phyloP scores from a whole-genome alignment of 345 rosid genomes.

The Citropsis articulata region DNA sequence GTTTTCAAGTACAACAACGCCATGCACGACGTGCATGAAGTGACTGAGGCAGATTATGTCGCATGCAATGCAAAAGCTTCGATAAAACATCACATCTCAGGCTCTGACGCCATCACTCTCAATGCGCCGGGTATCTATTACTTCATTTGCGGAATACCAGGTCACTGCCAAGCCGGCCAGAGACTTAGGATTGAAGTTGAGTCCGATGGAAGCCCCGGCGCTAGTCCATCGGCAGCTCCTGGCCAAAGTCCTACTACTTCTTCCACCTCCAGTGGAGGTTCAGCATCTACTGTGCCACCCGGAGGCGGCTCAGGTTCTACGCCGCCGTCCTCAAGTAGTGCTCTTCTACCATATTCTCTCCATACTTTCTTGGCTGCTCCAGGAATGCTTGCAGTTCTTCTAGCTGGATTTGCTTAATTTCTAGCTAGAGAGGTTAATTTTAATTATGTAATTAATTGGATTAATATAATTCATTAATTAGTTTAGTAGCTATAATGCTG shows the following conservation, averaged over 20 bases:
- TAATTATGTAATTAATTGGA: too few relatives aligned
- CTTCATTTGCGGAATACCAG: neutral
- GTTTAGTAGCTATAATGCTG: too few relatives aligned
- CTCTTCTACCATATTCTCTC: neutral
- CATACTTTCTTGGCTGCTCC: neutral
- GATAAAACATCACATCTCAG: neutral
- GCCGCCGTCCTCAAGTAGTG: neutral
- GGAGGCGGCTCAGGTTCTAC: neutral
- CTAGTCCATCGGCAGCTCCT: neutral
- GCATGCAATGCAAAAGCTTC: neutral
- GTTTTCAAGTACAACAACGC: neutral
- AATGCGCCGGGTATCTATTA: neutral
- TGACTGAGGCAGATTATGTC: neutral
- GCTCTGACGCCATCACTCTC: neutral
- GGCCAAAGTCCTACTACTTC: neutral
- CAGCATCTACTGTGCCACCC: neutral
- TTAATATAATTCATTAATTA: too few relatives aligned
- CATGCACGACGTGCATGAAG: neutral
- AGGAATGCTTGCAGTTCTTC: neutral
- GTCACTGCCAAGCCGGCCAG: slow-evolving; percentile 4
- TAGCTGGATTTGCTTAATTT: neutral
- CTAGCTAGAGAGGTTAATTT: too few relatives aligned
- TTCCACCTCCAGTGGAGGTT: neutral
- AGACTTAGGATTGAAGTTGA: neutral
- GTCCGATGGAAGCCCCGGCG: neutral